Evolutionary conservation across 768 basidiomycete genomes (phyloP).

Genomic region (Asterophora parasitica): DNA sequence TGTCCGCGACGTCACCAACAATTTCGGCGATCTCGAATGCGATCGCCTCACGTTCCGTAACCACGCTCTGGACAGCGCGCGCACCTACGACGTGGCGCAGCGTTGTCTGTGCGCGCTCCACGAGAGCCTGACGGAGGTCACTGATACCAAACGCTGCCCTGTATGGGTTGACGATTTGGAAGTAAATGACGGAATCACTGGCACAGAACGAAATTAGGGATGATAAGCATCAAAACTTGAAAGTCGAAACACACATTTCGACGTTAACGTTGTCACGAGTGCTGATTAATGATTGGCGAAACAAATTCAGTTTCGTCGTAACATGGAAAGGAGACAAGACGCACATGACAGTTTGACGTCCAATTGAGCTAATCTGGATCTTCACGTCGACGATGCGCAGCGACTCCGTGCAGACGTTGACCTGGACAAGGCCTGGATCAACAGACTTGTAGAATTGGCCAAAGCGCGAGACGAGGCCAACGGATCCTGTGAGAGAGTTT

Average conservation of each 20-base stretch:
- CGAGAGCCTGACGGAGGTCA: constrained; percentile 81
- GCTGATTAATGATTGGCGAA: constrained; percentile 26
- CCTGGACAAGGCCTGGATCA: constrained; percentile 86
- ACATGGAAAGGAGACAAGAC: constrained; percentile 1
- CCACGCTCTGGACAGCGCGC: constrained; percentile 89
- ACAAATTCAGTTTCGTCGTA: not conserved
- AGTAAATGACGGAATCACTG: constrained; percentile 91
- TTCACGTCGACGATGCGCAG: constrained; percentile 90
- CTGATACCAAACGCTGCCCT: constrained; percentile 91
- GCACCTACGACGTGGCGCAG: constrained; percentile 97
- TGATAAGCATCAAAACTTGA: not conserved
- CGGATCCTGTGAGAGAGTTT: constrained; percentile 52
- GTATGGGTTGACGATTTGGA: constrained; percentile 87
- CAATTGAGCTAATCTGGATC: constrained; percentile 89
- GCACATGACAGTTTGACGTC: constrained; percentile 80
- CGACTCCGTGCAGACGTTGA: constrained; percentile 92
- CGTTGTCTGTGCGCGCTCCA: constrained; percentile 89
- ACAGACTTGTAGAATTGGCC: constrained; percentile 96
- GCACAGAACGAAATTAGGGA: constrained; percentile 10
- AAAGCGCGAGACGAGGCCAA: constrained; percentile 89
- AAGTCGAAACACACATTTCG: constrained; percentile 59
- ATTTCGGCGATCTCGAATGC: constrained; percentile 97
- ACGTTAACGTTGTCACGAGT: constrained; percentile 96
- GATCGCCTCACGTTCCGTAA: constrained; percentile 95
- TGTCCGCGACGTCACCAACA: constrained; percentile 86